Base-by-base conservation (phyloP, 2,329 filamentous ascomycete genomes). In the Xylariales sp. region DNA sequence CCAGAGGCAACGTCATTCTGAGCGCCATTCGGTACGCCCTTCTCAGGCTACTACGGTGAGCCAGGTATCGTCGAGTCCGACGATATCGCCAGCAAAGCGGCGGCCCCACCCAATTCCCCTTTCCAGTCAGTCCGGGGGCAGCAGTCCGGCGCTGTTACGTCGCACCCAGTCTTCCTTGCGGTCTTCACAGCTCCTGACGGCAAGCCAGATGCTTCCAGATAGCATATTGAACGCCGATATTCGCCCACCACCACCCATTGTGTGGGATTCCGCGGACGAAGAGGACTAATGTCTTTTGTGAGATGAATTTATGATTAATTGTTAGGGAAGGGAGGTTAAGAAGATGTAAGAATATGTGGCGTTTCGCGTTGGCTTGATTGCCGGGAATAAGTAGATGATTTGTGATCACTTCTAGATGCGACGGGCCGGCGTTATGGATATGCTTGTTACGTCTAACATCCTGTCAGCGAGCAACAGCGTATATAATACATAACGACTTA, bases 141-240 rank as follows among this genome's bases (percentile, higher is more conserved):
- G 70, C 63, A 76, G 70, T 58, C 71, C 73, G n/a, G 53, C 69
- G 3, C 8, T 36, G 18, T 48, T 69, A 14, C 71, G 71, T 36
- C 67, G 59, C 9, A 41, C 61, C 3, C 70, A 71, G 12, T 71
- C 73, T 32, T 77, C 77, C 18, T 59, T 77, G 5, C 73, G 78
- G 14, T 82, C 81, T 9, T 86, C 84, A 8, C 84, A 89, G 75
- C 78, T 87, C 18, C 74, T 84, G 65, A 82, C 83, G 1, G 82
- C 80, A 71, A 87, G 85, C 68, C 85, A 87, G 75, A 82, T 86
- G 78, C 76, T 89, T 64, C 83, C 86, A 10, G 82, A 84, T 28
- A 84, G 82, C 69, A 66, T 85, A 50, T 65, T 83, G 59, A 77
- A 81, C 43, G 80, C 82, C 34, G 78, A 76, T 69, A 74, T 79